Evolutionary conservation across 169 alveolate genomes (phyloP).

Genomic region (Eimeria tenella): DNA sequence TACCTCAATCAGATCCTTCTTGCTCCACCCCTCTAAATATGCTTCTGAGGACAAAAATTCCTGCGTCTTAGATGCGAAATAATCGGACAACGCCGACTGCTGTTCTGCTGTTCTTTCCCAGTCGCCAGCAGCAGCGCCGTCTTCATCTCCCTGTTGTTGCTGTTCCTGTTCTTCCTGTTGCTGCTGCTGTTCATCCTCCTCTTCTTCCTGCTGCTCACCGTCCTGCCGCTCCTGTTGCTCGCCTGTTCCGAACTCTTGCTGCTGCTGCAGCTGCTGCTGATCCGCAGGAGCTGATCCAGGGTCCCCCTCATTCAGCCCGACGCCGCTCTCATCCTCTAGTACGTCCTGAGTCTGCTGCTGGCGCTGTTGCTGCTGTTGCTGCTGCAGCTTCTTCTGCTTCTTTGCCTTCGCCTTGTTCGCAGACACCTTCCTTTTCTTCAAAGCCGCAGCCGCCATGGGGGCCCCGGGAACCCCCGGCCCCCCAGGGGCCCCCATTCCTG

Average conservation of each 20-base stretch:
- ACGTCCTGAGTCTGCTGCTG: constrained; percentile 4
- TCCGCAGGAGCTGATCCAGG: not conserved
- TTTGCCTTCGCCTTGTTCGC: constrained; percentile 54
- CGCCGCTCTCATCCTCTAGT: not conserved
- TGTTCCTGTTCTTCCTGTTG: constrained; percentile 9
- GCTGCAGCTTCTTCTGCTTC: constrained; percentile 60
- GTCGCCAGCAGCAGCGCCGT: constrained; percentile 33
- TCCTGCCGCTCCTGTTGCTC: constrained; percentile 34
- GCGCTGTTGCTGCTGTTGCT: constrained; percentile 16
- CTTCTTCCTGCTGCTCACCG: not conserved
- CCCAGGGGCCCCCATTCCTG: constrained; percentile 42
- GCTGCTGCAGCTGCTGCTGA: constrained; percentile 45
- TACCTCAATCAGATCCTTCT: constrained; percentile 74
- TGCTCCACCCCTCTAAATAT: constrained; percentile 73
- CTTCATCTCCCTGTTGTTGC: constrained; percentile 5
- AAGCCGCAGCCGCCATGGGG: not conserved
- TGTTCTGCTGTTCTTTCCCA: constrained; percentile 63
- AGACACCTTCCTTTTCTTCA: constrained; percentile 16
- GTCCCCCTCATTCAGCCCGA: not conserved
- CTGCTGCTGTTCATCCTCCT: constrained; percentile 41
- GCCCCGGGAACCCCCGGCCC: constrained; percentile 30
- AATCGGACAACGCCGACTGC: constrained; percentile 50
- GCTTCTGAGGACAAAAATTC: constrained; percentile 70
- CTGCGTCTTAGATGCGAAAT: constrained; percentile 36
- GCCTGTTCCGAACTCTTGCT: not conserved